Evolutionary conservation across 257 asterid genomes (phyloP).

Genomic region (Solanum ossicruentum): DNA sequence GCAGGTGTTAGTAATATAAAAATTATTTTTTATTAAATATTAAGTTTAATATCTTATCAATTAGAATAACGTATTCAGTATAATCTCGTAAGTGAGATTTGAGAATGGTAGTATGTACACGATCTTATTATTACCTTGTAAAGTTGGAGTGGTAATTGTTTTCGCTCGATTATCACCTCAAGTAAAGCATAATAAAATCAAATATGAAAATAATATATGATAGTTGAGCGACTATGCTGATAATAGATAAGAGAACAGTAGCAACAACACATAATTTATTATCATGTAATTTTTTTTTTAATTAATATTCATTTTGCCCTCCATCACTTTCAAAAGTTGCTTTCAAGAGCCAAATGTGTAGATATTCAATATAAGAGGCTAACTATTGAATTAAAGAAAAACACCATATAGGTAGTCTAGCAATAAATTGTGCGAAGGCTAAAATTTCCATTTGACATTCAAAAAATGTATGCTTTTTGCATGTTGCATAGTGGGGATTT

Average conservation of each 20-base stretch:
- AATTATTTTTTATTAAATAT: background rate
- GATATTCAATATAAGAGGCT: background rate
- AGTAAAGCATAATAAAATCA: background rate
- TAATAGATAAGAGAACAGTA: background rate
- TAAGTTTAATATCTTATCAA: background rate
- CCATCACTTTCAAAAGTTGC: background rate
- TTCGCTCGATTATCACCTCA: background rate
- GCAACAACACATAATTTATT: background rate
- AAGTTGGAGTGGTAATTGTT: background rate
- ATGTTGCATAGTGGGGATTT: background rate
- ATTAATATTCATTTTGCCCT: background rate
- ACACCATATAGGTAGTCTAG: background rate
- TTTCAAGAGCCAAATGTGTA: background rate
- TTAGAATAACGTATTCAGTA: background rate
- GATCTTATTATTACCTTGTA: background rate
- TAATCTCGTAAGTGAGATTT: no score
- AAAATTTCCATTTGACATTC: background rate
- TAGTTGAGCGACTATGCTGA: background rate
- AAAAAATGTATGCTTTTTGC: background rate
- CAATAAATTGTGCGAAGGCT: background rate
- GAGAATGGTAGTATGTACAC: background rate
- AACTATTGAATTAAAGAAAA: background rate
- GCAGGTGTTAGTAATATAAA: background rate
- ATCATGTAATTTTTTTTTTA: background rate
- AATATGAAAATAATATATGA: background rate